A percentile compares a stretch with the other conserved stretches of the same genome.
These are phyloP conservation scores for Schizosaccharomyces cryophilus DNA, from an alignment of 805 yeast genomes.

Conservation along the genomic window DNA sequence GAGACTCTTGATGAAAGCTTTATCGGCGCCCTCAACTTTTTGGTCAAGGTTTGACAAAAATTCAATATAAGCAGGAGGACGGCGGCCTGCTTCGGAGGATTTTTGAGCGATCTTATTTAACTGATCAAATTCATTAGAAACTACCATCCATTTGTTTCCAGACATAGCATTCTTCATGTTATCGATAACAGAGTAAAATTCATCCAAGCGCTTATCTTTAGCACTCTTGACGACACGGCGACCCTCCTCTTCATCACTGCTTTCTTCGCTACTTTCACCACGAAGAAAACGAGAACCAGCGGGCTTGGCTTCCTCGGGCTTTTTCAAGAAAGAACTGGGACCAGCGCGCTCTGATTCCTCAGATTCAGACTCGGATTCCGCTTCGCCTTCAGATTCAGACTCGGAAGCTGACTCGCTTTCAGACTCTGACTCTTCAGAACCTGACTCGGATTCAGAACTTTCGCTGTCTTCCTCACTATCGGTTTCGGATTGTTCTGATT, in stretches of 20 bases:
- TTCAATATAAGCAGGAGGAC: constrained; percentile 50
- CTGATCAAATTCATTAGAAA: constrained; percentile 48
- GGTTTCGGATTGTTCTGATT: neutral
- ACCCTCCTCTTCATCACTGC: constrained; percentile 36
- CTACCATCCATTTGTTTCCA: constrained; percentile 56
- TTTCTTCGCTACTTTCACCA: constrained; percentile 18
- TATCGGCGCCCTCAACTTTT: constrained; percentile 14
- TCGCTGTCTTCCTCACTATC: neutral
- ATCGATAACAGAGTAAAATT: constrained; percentile 42
- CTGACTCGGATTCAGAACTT: neutral
- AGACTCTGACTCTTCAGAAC: constrained; percentile 9
- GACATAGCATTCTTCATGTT: constrained; percentile 43
- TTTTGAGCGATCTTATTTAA: constrained; percentile 40
- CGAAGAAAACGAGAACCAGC: constrained; percentile 13
- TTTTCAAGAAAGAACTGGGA: constrained; percentile 15
- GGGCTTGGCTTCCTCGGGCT: constrained; percentile 16
- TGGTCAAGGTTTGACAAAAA: constrained; percentile 37
- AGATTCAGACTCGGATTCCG: constrained; percentile 22
- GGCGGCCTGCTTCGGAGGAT: constrained; percentile 50
- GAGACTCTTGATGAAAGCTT: constrained; percentile 38
- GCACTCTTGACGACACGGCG: constrained; percentile 79
- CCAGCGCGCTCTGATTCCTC: constrained; percentile 14
- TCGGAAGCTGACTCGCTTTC: constrained; percentile 9
- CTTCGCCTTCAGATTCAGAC: constrained; percentile 15
- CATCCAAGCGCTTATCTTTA: constrained; percentile 76